Conservation (phyloP, 2,329 filamentous ascomycete genomes). For the Claviceps citrina region DNA sequence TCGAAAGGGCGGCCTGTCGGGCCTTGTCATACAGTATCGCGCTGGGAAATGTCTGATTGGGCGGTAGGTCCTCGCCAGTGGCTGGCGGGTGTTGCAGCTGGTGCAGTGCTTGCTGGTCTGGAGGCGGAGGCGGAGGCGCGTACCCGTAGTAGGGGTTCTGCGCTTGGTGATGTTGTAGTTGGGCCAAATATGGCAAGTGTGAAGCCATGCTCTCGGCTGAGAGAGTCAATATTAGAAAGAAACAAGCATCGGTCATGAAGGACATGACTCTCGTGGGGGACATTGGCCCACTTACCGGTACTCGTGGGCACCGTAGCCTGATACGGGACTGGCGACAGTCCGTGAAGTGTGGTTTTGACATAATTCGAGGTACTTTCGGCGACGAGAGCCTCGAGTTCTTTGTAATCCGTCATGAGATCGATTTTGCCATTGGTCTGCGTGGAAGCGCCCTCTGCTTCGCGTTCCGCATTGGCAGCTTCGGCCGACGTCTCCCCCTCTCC, state of each 20-base stretch:
- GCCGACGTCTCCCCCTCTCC: constrained; percentile 12
- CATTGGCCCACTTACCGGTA: constrained; percentile 17
- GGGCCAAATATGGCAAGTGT: constrained; percentile 22
- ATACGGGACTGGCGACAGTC: constrained; percentile 27
- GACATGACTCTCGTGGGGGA: not conserved
- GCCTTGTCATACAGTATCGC: constrained; percentile 42
- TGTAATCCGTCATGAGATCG: constrained; percentile 23
- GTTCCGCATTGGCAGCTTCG: constrained; percentile 13
- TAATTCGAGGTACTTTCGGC: constrained; percentile 30
- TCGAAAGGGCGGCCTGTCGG: constrained; percentile 41
- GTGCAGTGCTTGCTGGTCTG: too few species aligned
- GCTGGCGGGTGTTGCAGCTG: constrained; percentile 13
- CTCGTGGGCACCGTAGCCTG: constrained; percentile 26
- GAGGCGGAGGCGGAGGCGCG: constrained; percentile 19
- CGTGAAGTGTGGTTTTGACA: constrained; percentile 28
- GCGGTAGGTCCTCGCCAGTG: constrained; percentile 30
- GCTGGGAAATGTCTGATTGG: constrained; percentile 40
- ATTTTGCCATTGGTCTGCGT: constrained; percentile 17
- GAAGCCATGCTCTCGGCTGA: constrained; percentile 19
- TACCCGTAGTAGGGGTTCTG: constrained; percentile 22
- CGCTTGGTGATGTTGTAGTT: constrained; percentile 23
- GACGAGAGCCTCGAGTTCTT: constrained; percentile 28
- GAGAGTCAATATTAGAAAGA: constrained; percentile 4
- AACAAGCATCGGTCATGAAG: not conserved
- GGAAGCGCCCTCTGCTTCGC: constrained; percentile 10